A percentile compares a stretch with the other conserved stretches of the same genome.
Evolutionary conservation across 148 eudicot species (phyloP).

Genomic region (Rhododendron ovatum): DNA sequence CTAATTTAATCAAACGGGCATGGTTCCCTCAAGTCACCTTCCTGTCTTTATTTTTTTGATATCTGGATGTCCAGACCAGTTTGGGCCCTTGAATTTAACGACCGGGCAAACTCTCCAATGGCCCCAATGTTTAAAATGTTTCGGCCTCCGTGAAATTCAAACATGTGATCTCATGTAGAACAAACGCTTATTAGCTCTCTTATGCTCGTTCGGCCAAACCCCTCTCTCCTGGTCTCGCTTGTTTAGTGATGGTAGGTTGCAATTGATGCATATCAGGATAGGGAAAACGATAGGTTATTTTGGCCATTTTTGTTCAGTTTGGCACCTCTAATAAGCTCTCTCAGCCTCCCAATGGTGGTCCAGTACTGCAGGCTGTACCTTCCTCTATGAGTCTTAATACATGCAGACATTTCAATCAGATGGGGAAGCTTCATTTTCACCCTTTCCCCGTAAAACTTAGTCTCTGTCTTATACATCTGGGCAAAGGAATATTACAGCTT

Average conservation of each 20-base stretch:
- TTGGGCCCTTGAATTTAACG: too few species aligned
- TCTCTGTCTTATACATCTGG: too few species aligned
- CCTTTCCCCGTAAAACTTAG: not conserved
- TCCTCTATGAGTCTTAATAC: not conserved
- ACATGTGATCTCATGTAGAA: too few species aligned
- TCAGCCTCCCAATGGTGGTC: not conserved
- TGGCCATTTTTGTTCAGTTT: not conserved
- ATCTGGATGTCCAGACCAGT: not conserved
- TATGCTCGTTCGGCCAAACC: not conserved
- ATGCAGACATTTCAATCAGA: not conserved
- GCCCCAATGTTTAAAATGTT: too few species aligned
- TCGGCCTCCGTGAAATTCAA: not conserved
- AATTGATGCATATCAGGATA: not conserved
- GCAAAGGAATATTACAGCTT: not conserved
- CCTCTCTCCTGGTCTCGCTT: not conserved
- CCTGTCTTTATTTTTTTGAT: not conserved
- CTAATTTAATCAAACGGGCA: not conserved
- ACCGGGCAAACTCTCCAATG: too few species aligned
- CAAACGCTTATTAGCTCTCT: too few species aligned
- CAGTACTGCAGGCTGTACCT: not conserved
- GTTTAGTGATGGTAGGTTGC: constrained; percentile 5
- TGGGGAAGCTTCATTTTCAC: not conserved
- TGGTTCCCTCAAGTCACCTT: not conserved
- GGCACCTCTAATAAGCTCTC: not conserved
- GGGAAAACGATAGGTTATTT: not conserved